Evolutionary conservation across 139 green algal genomes (phyloP), one percentile per base, ranked within the genome.

Genomic region (Chlorella sp.): DNA sequence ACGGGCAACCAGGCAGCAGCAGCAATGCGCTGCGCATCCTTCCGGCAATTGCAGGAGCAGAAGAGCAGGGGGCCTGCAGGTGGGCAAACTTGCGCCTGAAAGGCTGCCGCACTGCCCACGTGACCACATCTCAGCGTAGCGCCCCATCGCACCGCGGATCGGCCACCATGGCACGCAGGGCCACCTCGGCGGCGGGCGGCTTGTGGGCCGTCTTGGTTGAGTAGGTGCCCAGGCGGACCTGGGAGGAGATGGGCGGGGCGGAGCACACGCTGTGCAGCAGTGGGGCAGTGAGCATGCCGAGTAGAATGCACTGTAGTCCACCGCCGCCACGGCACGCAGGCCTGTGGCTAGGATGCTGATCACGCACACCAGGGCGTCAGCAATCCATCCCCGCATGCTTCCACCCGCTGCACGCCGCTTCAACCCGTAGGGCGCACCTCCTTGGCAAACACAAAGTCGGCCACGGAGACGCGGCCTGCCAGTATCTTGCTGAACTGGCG

Each of bases 371-470:
- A n/a, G n/a, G n/a, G n/a, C n/a, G n/a, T n/a, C n/a, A n/a, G n/a
- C n/a, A n/a, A n/a, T n/a, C n/a, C n/a, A n/a, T n/a, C n/a, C 41
- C 7, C 1, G 22, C 41, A 16, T 5, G 41, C 72, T 9, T 14
- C 40, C 28, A 30, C 41, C 72, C 2, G n/a, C 68, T 48, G 68
- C 11, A 24, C 7, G 68, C 68, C 16, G 30, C 16, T 7, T 36
- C 41, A 38, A 54, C 17, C 6, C 11, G 44, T 6, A 24, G 30
- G 17, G 34, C 38, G n/a, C 82, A 97, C 95, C 89, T 98, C 95
- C 90, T 96, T 96, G 70, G 90, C 90, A 88, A 98, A 98, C 17
- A 98, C 86, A 89, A 98, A 98, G 88, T 98, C 95, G 77, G 93
- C 90, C n/a, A 99, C 44, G 2, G 89, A 95, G 22, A 98, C 91